Conservation (phyloP, 2,329 filamentous ascomycete genomes). For the Thelonectria olida region DNA sequence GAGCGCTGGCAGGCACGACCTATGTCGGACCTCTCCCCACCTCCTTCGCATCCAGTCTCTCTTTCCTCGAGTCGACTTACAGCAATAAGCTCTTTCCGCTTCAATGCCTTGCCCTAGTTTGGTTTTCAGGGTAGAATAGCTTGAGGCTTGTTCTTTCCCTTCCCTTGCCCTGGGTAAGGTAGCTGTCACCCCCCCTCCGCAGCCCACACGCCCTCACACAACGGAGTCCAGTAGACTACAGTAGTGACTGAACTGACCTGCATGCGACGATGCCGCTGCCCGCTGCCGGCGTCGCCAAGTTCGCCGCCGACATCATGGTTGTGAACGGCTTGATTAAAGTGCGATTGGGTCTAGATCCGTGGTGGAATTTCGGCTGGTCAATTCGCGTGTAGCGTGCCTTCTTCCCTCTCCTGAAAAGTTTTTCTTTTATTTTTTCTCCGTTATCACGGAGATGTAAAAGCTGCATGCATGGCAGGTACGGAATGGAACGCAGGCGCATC, state of each 20-base stretch:
- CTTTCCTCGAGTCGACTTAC: background rate
- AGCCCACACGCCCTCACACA: background rate
- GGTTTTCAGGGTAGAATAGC: background rate
- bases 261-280: background rate
- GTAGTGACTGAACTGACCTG: background rate
- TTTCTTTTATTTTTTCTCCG: background rate
- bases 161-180: background rate
- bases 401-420: background rate
- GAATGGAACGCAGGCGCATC: background rate
- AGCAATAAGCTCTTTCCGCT: background rate
- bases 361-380: background rate
- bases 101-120: background rate
- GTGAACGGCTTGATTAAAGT: background rate
- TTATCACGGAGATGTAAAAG: background rate
- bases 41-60: background rate
- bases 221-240: background rate
- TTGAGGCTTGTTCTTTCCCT: background rate
- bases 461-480: background rate
- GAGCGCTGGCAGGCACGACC: slow-evolving; percentile 7
- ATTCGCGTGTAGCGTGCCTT: background rate
- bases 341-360: background rate
- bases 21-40: slow-evolving; percentile 14
- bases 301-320: background rate
- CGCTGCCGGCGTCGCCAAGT: background rate
- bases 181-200: background rate